Percentiles rank a stretch among this genome's conserved stretches.
These are phyloP conservation scores for Fusarium sp. DNA, from an alignment of 2,329 filamentous ascomycete species.

Conservation along the genomic window DNA sequence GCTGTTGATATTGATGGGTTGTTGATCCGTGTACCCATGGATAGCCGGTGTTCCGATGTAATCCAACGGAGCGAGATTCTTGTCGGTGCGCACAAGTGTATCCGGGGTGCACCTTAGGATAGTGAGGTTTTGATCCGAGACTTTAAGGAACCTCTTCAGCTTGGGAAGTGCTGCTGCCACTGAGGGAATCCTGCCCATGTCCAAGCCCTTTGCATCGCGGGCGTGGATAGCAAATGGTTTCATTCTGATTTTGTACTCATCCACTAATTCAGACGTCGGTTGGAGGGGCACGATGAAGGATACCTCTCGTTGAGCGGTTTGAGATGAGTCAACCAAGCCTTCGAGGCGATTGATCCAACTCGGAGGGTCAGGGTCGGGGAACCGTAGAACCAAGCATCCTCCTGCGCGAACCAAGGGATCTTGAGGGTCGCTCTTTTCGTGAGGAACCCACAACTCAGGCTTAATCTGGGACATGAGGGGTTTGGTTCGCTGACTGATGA, in stretches of 20 bases:
- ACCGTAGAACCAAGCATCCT: slow-evolving; percentile 17
- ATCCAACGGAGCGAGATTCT: slow-evolving; percentile 24
- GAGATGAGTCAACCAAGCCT: fast-evolving
- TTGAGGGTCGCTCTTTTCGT: background rate
- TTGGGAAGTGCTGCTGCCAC: slow-evolving; percentile 10
- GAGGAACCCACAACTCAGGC: slow-evolving; percentile 24
- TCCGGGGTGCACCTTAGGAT: slow-evolving; percentile 19
- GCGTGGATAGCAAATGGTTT: slow-evolving; percentile 25
- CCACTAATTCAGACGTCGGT: background rate
- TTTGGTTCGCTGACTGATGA: slow-evolving; percentile 44
- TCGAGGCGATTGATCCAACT: background rate
- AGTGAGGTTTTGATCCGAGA: slow-evolving; percentile 21
- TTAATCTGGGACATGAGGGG: slow-evolving; percentile 33
- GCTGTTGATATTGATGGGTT: slow-evolving; percentile 33
- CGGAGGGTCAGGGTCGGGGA: slow-evolving; percentile 8
- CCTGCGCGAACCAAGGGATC: background rate
- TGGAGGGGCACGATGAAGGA: slow-evolving; percentile 10
- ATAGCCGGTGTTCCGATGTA: slow-evolving; percentile 27
- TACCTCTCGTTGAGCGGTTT: background rate
- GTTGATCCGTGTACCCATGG: slow-evolving; percentile 37
- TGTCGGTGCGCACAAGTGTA: slow-evolving; percentile 20
- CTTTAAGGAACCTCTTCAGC: slow-evolving; percentile 25
- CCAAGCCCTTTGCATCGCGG: slow-evolving; percentile 21
- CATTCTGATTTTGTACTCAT: background rate
- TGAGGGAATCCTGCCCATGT: slow-evolving; percentile 7